Percentiles rank a stretch among this genome's conserved stretches.
Conservation (phyloP, 1,139 yeast species). For the Candida sanyaensis region DNA sequence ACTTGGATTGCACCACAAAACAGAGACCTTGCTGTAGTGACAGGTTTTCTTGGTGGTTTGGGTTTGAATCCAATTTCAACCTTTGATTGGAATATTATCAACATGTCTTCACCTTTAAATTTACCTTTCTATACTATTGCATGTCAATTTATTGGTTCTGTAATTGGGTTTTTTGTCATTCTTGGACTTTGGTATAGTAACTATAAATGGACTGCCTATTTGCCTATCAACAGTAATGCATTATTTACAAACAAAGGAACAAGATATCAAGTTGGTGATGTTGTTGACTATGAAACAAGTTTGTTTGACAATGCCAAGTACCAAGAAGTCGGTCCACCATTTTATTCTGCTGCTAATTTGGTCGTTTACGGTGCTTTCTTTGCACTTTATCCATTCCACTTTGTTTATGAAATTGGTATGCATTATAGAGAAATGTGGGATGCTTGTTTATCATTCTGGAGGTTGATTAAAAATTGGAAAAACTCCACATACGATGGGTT, state of each 20-base stretch:
- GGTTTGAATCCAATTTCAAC: conserved; percentile 60
- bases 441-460: conserved; percentile 13
- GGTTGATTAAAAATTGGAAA: conserved; percentile 11
- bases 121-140: conserved; percentile 49
- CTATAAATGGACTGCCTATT: conserved; percentile 50
- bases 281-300: conserved; percentile 39
- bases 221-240: conserved; percentile 54
- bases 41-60: conserved; percentile 54
- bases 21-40: conserved; percentile 49
- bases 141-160: conserved; percentile 43
- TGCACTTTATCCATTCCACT: conserved; percentile 58
- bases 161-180: conserved; percentile 42
- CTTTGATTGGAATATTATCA: conserved; percentile 49
- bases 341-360: conserved; percentile 38
- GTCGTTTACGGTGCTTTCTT: conserved; percentile 59
- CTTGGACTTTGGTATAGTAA: conserved; percentile 54
- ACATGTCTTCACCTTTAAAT: neutral
- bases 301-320: conserved; percentile 43
- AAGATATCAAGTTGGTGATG: conserved; percentile 38
- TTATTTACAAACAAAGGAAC: conserved; percentile 49
- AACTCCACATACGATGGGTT: conserved; percentile 18
- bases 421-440: conserved; percentile 24
- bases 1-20: conserved; percentile 38
- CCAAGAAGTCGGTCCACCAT: conserved; percentile 49
- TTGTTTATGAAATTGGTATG: conserved; percentile 44